Evolutionary conservation across 2,329 filamentous ascomycete species (phyloP).

Genomic region (Talaromyces sp.): DNA sequence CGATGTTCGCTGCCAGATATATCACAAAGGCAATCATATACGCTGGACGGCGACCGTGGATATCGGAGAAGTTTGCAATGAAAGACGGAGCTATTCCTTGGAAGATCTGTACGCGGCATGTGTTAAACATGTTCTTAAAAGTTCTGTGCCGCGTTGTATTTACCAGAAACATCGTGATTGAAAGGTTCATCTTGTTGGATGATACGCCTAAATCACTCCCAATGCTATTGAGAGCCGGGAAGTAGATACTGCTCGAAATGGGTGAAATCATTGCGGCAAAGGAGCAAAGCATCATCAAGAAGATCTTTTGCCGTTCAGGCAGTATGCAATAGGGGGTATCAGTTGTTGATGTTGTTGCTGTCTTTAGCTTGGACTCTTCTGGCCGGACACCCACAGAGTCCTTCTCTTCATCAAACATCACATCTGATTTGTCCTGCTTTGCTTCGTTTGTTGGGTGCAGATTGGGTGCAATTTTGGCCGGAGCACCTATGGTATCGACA

Average conservation of each 20-base stretch:
- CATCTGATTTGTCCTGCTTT: background rate
- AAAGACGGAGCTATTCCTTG: slow-evolving; percentile 55
- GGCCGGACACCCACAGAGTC: background rate
- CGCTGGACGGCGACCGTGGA: slow-evolving; percentile 49
- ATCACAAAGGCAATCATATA: slow-evolving; percentile 52
- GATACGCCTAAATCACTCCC: slow-evolving; percentile 41
- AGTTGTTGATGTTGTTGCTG: background rate
- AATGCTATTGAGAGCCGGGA: slow-evolving; percentile 43
- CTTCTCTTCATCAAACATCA: background rate
- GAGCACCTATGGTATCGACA: background rate
- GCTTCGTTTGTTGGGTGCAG: background rate
- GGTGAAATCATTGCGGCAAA: slow-evolving; percentile 13
- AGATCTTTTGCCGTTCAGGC: slow-evolving; percentile 7
- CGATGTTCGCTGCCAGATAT: slow-evolving; percentile 39
- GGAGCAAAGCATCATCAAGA: slow-evolving; percentile 9
- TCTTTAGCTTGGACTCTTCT: background rate
- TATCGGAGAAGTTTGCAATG: slow-evolving; percentile 51
- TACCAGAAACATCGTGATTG: slow-evolving; percentile 43
- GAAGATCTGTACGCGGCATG: slow-evolving; percentile 36
- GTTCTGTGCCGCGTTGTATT: background rate
- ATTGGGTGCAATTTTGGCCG: background rate
- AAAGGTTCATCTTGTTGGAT: slow-evolving; percentile 38
- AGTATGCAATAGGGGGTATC: slow-evolving; percentile 10
- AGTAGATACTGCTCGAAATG: slow-evolving; percentile 37
- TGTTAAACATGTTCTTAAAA: background rate